Percentiles rank a stretch among this genome's conserved stretches.
These are phyloP conservation scores for Diaporthe vexans DNA, from an alignment of 2,329 filamentous ascomycete genomes.

Conservation along the genomic window DNA sequence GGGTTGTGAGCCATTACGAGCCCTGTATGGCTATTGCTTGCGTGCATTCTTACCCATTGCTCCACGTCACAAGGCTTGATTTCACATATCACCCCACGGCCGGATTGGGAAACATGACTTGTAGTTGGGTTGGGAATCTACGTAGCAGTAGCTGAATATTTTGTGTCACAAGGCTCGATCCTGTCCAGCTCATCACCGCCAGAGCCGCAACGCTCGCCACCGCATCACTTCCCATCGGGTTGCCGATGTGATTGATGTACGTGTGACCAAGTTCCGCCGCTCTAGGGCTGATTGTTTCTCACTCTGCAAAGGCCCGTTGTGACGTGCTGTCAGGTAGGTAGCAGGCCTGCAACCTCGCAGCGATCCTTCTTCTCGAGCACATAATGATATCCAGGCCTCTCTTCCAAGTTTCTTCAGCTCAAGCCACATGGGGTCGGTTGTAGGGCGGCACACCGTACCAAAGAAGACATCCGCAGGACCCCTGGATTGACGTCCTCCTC, in stretches of 20 bases:
- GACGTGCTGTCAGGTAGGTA: neutral
- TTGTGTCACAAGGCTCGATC: conserved; percentile 15
- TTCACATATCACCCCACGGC: neutral
- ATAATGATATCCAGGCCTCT: neutral
- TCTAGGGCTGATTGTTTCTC: neutral
- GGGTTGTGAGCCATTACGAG: neutral
- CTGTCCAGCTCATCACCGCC: conserved; percentile 3
- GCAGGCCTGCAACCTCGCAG: neutral
- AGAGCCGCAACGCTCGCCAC: neutral
- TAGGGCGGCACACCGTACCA: conserved; percentile 1
- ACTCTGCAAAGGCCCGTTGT: neutral
- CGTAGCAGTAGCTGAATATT: neutral
- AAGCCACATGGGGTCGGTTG: neutral
- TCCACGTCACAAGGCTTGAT: neutral
- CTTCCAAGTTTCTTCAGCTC: neutral
- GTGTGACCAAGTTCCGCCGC: neutral
- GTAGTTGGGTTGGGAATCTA: neutral
- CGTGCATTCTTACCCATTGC: neutral
- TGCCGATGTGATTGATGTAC: conserved; percentile 4
- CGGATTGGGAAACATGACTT: neutral
- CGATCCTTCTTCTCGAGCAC: neutral
- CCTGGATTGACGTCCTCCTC: conserved; percentile 26
- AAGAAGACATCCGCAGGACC: conserved; percentile 32
- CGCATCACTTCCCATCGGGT: neutral
- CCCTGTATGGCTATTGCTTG: neutral